Evolutionary conservation across 495 filamentous ascomycete species (phyloP), one percentile per base, ranked within the genome.

Genomic region (Aspergillus wentii): DNA sequence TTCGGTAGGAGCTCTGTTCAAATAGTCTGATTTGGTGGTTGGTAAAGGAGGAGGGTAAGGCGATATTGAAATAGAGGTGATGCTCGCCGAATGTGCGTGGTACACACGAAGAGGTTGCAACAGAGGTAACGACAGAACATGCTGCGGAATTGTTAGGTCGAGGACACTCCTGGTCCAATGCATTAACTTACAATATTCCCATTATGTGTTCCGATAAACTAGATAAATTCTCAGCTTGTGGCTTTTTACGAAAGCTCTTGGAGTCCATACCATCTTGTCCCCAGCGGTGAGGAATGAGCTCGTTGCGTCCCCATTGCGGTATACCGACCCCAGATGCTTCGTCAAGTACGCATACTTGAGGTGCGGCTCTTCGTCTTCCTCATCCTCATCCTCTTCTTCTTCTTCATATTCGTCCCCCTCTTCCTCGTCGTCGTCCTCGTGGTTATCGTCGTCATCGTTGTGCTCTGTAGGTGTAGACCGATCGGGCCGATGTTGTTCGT

Each of bases 171-270:
- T 40, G 42, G 13, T n/a, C n/a, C 5, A 20, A 34, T 35, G 17
- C 33, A 35, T 19, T 22, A 27, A 69, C 85, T 76, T 72, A 94
- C 89, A 49, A 97, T 88, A 51, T 92, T 95, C 47, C 92, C 92
- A 64, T 95, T 96, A 61, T 98, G 92, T 3, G 94, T 95, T 46
- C 92, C 92, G 44, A 94, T 69, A 38, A 97, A 83, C 87, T 94
- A 62, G 19, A 48, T 26, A 50, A 10, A 4, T 35, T 17, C 16
- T 62, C 42, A 64, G 53, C 30, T 29, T 38, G 5, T 19, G 13
- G 19, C 8, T 33, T 18, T 21, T 30, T 21, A 11, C 18, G 13
- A 18, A 26, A 18, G 4, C 11, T 22, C 27, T 16, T 23, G 36
- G 26, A 17, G 16, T 34, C 31, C 74, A 43, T 69, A 91, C 88